Percentiles rank a stretch among this genome's conserved stretches.
Conservation (phyloP, 129 eudicot genomes). For the Flaveria ramosissima region DNA sequence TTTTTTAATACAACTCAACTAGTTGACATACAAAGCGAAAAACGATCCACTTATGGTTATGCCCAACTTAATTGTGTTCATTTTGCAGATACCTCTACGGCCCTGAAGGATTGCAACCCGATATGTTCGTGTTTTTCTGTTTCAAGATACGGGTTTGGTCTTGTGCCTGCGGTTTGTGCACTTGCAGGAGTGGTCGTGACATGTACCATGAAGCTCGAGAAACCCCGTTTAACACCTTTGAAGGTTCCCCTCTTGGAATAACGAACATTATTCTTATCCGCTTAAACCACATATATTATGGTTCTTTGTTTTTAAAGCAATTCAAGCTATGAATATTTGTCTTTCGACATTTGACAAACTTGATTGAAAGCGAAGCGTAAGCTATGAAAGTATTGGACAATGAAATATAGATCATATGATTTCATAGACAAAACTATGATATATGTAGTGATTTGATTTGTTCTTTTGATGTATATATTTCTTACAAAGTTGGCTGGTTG, state of each 20-base stretch:
- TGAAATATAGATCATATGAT: background rate
- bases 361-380: background rate
- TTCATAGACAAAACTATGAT: too few relatives aligned
- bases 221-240: slow-evolving; percentile 47
- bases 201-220: slow-evolving; percentile 63
- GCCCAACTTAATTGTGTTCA: slow-evolving; percentile 12
- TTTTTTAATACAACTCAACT: background rate
- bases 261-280: background rate
- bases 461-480: background rate
- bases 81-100: slow-evolving; percentile 45
- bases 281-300: background rate
- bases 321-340: background rate
- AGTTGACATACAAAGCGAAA: slow-evolving; percentile 1
- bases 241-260: slow-evolving; percentile 62
- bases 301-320: background rate
- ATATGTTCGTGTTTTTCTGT: slow-evolving; percentile 39
- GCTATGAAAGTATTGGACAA: background rate
- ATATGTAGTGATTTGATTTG: too few relatives aligned
- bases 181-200: slow-evolving; percentile 61
- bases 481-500: background rate
- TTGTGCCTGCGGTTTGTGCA: slow-evolving; percentile 77
- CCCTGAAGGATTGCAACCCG: slow-evolving; percentile 29
- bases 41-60: background rate
- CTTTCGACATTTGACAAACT: background rate
- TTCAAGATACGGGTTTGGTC: slow-evolving; percentile 75